Percentiles rank a stretch among this genome's conserved stretches.
Evolutionary conservation across 306 rosid species (phyloP).

Genomic region (Quillaja saponaria): DNA sequence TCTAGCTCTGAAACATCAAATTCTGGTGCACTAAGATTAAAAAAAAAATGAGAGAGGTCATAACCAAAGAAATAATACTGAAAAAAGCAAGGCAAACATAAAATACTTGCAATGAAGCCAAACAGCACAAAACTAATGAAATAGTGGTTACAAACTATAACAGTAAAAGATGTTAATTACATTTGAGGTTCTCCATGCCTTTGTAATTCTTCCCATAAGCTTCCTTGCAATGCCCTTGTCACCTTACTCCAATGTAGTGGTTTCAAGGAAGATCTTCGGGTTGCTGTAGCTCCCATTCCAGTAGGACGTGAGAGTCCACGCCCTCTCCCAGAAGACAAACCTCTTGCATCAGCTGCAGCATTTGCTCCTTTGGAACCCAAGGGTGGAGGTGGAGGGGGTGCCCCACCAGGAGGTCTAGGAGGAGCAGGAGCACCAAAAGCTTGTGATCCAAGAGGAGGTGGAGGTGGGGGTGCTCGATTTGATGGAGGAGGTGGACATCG

Average conservation of each 20-base stretch:
- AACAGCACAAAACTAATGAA: slow-evolving; percentile 11
- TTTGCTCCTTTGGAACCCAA: slow-evolving; percentile 56
- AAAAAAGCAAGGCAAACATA: slow-evolving; percentile 19
- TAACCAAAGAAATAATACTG: slow-evolving; percentile 27
- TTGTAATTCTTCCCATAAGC: slow-evolving; percentile 97
- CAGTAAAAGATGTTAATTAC: slow-evolving; percentile 45
- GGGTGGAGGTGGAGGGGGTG: slow-evolving; percentile 73
- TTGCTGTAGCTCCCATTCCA: slow-evolving; percentile 51
- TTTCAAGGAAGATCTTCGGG: slow-evolving; percentile 76
- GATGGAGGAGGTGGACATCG: slow-evolving; percentile 61
- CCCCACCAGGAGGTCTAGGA: slow-evolving; percentile 61
- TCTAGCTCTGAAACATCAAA: slow-evolving; percentile 95
- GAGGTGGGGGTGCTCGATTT: slow-evolving; percentile 45
- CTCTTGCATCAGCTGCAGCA: slow-evolving; percentile 49
- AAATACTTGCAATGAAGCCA: slow-evolving; percentile 20
- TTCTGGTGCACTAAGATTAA: slow-evolving; percentile 83
- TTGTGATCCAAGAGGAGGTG: slow-evolving; percentile 46
- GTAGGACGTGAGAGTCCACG: slow-evolving; percentile 72
- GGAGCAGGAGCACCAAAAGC: slow-evolving; percentile 54
- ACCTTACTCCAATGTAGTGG: slow-evolving; percentile 98
- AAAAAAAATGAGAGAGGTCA: slow-evolving; percentile 36
- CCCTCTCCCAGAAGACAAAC: slow-evolving; percentile 61
- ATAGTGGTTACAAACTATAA: slow-evolving; percentile 2
- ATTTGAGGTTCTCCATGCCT: slow-evolving; percentile 77
- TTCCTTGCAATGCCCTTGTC: slow-evolving; percentile 87